Conservation (phyloP, 805 yeast species). For the Kregervanrija fluxuum region DNA sequence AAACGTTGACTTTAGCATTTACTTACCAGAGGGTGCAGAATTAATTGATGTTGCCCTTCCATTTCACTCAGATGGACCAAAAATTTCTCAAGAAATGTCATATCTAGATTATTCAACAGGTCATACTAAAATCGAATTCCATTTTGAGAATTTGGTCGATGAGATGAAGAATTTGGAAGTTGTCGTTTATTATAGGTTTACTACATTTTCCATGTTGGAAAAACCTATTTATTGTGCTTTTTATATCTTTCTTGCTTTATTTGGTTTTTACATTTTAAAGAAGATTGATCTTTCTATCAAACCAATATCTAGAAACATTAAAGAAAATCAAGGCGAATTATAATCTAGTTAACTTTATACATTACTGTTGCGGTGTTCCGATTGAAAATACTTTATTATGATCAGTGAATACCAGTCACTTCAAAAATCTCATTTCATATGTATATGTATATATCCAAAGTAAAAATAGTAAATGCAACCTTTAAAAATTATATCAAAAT, state of each 20-base stretch:
- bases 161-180: constrained; percentile 53
- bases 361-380: too few species aligned
- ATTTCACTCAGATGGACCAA: constrained; percentile 30
- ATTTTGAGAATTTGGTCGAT: constrained; percentile 58
- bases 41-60: constrained; percentile 52
- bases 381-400: too few species aligned
- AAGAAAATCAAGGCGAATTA: too few species aligned
- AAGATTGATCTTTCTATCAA: constrained; percentile 35
- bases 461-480: too few species aligned
- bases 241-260: constrained; percentile 52
- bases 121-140: constrained; percentile 63
- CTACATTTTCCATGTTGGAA: constrained; percentile 41
- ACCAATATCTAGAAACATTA: constrained; percentile 5
- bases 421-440: too few species aligned
- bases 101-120: constrained; percentile 74
- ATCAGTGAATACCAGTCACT: too few species aligned
- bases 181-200: constrained; percentile 55
- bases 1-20: constrained; percentile 49
- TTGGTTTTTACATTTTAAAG: constrained; percentile 43
- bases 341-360: too few species aligned
- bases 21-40: constrained; percentile 83
- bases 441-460: too few species aligned
- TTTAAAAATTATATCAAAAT: too few species aligned
- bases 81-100: constrained; percentile 31
- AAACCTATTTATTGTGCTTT: constrained; percentile 66